Conservation (phyloP, 352 stramenopile species). For the Phytophthora sp. region DNA sequence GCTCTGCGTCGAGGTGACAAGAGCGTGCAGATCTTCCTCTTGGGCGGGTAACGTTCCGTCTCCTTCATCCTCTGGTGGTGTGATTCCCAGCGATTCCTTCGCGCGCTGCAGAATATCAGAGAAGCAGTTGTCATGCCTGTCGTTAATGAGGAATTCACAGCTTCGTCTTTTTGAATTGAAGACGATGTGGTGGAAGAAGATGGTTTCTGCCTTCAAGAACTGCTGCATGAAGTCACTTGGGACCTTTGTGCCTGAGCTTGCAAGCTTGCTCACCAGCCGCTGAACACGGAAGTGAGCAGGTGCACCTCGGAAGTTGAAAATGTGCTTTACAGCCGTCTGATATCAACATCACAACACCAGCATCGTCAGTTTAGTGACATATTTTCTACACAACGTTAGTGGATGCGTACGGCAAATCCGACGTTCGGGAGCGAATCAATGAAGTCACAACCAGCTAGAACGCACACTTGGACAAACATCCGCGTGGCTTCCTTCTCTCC, state of each 20-base stretch:
- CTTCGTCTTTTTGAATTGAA: slow-evolving; percentile 56
- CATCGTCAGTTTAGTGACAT: no score
- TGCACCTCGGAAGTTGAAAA: slow-evolving; percentile 75
- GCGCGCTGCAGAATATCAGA: slow-evolving; percentile 54
- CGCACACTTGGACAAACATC: slow-evolving; percentile 86
- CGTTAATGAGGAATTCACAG: slow-evolving; percentile 66
- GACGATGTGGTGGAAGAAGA: slow-evolving; percentile 84
- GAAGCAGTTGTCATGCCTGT: slow-evolving; percentile 53
- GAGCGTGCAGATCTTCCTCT: slow-evolving; percentile 41
- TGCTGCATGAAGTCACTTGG: slow-evolving; percentile 57
- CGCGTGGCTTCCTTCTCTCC: slow-evolving; percentile 63
- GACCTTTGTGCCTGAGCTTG: slow-evolving; percentile 48
- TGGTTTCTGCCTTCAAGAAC: slow-evolving; percentile 66
- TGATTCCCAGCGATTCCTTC: slow-evolving; percentile 44
- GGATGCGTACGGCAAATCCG: slow-evolving; percentile 62
- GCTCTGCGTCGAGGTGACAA: slow-evolving; percentile 35
- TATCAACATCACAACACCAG: neutral
- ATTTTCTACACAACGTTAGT: no score
- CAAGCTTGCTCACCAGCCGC: slow-evolving; percentile 70
- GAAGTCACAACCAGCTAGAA: slow-evolving; percentile 78
- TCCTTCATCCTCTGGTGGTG: slow-evolving; percentile 7
- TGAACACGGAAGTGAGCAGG: slow-evolving; percentile 61
- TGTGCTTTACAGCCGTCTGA: slow-evolving; percentile 76
- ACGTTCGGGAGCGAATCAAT: slow-evolving; percentile 81
- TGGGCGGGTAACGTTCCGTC: slow-evolving; percentile 21